Evolutionary conservation across 176 grass and related monocot genomes (phyloP).

Genomic region (Musa schizocarpa): DNA sequence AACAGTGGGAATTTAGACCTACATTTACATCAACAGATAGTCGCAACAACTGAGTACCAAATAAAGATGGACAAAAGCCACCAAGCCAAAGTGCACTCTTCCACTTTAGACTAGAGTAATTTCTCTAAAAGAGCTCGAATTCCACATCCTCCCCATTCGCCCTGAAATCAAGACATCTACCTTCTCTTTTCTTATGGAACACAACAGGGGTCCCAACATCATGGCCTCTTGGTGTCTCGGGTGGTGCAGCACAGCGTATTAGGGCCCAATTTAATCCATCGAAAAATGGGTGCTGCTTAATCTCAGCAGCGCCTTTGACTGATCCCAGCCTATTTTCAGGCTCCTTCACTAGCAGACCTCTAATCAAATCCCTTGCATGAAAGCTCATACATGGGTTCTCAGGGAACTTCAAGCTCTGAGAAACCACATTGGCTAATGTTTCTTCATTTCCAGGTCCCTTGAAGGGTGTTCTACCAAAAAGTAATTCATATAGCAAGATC

Average conservation of each 20-base stretch:
- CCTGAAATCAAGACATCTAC: constrained; percentile 56
- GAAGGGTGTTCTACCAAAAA: constrained; percentile 68
- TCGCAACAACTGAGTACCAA: not conserved
- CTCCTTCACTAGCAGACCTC: constrained; percentile 56
- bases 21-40: constrained; percentile 5
- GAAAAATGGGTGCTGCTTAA: constrained; percentile 71
- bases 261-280: constrained; percentile 66
- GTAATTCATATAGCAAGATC: constrained; percentile 57
- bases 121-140: constrained; percentile 56
- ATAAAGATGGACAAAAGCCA: not conserved
- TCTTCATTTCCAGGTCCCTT: constrained; percentile 64
- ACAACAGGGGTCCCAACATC: constrained; percentile 31
- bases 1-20: not conserved
- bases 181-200: constrained; percentile 50
- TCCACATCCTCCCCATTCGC: constrained; percentile 40
- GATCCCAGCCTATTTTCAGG: constrained; percentile 58
- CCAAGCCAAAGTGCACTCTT: not conserved
- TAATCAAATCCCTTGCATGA: constrained; percentile 50
- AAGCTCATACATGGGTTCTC: constrained; percentile 47
- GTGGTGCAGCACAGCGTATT: constrained; percentile 46
- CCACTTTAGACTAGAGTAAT: not conserved
- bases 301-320: constrained; percentile 56
- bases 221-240: constrained; percentile 42
- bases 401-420: constrained; percentile 50
- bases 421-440: constrained; percentile 59